Conservation (phyloP, 192 early-diverging fungal species). For the Podila minutissima region DNA sequence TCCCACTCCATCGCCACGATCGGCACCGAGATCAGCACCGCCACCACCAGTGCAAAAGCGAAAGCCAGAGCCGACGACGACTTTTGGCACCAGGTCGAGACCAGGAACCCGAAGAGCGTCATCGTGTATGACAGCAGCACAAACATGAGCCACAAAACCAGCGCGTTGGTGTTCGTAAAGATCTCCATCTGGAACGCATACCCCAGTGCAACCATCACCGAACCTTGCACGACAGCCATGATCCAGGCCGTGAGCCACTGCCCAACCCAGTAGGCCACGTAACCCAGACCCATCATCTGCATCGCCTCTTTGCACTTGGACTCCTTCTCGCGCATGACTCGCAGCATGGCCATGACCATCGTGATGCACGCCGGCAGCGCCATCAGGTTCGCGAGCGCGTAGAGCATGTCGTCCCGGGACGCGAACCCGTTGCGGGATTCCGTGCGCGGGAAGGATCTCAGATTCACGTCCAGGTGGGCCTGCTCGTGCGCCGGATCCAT, state of each 20-base stretch:
- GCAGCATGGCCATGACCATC: conserved; percentile 64
- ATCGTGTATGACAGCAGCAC: conserved; percentile 76
- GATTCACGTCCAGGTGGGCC: conserved; percentile 34
- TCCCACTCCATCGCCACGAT: conserved; percentile 72
- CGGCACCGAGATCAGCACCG: conserved; percentile 75
- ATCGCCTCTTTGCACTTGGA: conserved; percentile 73
- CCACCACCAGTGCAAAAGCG: conserved; percentile 53
- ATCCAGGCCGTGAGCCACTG: conserved; percentile 67
- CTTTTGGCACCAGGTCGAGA: conserved; percentile 72
- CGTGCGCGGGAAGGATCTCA: conserved; percentile 68
- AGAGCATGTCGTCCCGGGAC: conserved; percentile 62
- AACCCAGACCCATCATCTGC: conserved; percentile 79
- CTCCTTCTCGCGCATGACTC: conserved; percentile 79
- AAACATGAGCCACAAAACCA: conserved; percentile 67
- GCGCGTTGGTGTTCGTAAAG: conserved; percentile 68
- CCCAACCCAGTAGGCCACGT: conserved; percentile 67
- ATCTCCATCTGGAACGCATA: conserved; percentile 66
- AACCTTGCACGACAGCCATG: conserved; percentile 61
- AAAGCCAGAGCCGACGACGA: conserved; percentile 48
- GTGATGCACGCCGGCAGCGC: conserved; percentile 64
- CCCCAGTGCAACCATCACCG: conserved; percentile 68
- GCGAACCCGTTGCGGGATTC: conserved; percentile 58
- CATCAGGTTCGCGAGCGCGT: conserved; percentile 56
- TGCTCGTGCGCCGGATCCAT: conserved; percentile 33
- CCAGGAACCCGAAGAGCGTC: conserved; percentile 69